Conservation (phyloP, 441 rosid species). For the Lepidium campestre region DNA sequence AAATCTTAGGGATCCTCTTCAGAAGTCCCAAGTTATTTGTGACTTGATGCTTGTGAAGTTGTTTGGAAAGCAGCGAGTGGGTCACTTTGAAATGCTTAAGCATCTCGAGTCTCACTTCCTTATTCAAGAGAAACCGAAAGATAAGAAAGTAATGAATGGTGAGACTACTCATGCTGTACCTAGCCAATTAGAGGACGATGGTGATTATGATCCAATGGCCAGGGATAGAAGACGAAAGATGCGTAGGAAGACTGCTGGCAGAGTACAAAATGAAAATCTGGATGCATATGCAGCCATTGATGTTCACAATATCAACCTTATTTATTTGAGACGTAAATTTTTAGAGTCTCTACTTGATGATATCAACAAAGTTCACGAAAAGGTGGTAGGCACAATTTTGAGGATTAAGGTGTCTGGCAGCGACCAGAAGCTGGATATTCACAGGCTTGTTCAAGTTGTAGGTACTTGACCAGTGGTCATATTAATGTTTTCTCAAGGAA, state of each 20-base stretch:
- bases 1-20: conserved; percentile 79
- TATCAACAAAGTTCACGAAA: conserved; percentile 60
- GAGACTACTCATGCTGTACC: conserved; percentile 35
- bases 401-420: conserved; percentile 65
- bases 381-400: conserved; percentile 85
- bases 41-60: conserved; percentile 69
- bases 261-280: conserved; percentile 36
- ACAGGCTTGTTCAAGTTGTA: conserved; percentile 89
- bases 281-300: conserved; percentile 87
- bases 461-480: conserved; percentile 49
- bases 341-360: conserved; percentile 73
- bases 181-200: conserved; percentile 34
- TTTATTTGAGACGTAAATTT: conserved; percentile 67
- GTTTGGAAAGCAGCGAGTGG: conserved; percentile 67
- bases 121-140: conserved; percentile 37
- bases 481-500: conserved; percentile 14
- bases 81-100: conserved; percentile 90
- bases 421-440: conserved; percentile 67
- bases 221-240: conserved; percentile 50
- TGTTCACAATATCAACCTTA: conserved; percentile 73
- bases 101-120: conserved; percentile 84
- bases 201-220: conserved; percentile 28
- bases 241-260: conserved; percentile 51
- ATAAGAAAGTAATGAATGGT: conserved; percentile 29
- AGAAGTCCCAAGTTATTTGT: conserved; percentile 65